Percentiles rank a stretch among this genome's conserved stretches.
Evolutionary conservation across 352 stramenopile species (phyloP).

Genomic region (Globisporangium yorkense): DNA sequence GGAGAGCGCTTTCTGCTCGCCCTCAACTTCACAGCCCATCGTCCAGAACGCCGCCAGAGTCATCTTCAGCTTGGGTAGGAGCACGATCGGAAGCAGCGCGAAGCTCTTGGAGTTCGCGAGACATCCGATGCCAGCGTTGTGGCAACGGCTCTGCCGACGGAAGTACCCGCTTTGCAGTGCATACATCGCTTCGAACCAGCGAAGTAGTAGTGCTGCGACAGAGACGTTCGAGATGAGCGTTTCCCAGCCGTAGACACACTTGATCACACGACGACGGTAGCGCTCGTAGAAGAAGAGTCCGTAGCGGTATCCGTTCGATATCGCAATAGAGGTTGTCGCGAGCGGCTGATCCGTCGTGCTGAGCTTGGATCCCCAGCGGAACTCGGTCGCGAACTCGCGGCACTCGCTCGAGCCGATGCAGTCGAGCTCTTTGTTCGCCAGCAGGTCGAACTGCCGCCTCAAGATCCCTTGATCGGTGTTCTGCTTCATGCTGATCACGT

Average conservation of each 20-base stretch:
- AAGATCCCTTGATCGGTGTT: slow-evolving; percentile 15
- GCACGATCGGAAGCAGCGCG: slow-evolving; percentile 33
- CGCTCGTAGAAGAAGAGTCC: slow-evolving; percentile 33
- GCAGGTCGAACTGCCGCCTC: slow-evolving; percentile 29
- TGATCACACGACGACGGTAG: slow-evolving; percentile 4
- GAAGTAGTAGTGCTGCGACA: slow-evolving; percentile 24
- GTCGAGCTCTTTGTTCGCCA: slow-evolving; percentile 21
- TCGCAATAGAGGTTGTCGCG: slow-evolving; percentile 19
- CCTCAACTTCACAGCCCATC: slow-evolving; percentile 13
- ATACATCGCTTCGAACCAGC: slow-evolving; percentile 37
- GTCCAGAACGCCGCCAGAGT: slow-evolving; percentile 36
- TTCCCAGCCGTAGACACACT: slow-evolving; percentile 36
- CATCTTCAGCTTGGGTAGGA: slow-evolving; percentile 34
- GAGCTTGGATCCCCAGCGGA: slow-evolving; percentile 23
- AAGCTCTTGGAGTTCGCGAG: slow-evolving; percentile 31
- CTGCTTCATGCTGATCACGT: slow-evolving; percentile 26
- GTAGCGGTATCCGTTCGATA: slow-evolving; percentile 22
- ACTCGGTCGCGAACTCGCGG: neutral
- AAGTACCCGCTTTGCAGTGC: slow-evolving; percentile 28
- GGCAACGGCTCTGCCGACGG: slow-evolving; percentile 14
- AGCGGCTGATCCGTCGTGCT: slow-evolving; percentile 5
- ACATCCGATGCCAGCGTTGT: slow-evolving; percentile 28
- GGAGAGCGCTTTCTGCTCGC: slow-evolving; percentile 4
- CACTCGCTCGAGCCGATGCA: slow-evolving; percentile 15
- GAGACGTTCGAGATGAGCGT: slow-evolving; percentile 40